phyloP scores from a whole-genome alignment of 2,329 filamentous ascomycete species.

The Pseudogymnoascus sp. region DNA sequence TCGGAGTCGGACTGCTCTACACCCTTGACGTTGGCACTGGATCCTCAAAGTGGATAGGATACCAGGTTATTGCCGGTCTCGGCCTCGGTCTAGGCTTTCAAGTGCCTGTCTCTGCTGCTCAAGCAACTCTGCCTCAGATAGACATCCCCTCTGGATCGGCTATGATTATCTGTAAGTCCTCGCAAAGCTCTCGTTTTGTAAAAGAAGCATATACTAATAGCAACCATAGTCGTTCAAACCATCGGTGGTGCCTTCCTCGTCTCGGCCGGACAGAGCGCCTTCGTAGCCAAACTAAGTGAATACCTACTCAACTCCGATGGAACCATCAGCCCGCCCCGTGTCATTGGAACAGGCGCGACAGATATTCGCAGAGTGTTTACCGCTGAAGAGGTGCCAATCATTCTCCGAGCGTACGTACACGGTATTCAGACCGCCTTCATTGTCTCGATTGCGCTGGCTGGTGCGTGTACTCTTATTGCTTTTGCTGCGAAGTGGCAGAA shows the following conservation, averaged over 20 bases:
- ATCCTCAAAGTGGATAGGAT: conserved; percentile 42
- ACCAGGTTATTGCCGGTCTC: conserved; percentile 41
- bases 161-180: conserved; percentile 35
- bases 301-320: conserved; percentile 25
- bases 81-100: conserved; percentile 40
- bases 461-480: background rate
- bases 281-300: conserved; percentile 23
- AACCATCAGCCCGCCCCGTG: conserved; percentile 22
- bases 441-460: conserved; percentile 24
- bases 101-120: conserved; percentile 43
- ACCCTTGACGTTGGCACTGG: conserved; percentile 34
- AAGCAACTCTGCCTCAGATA: conserved; percentile 40
- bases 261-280: conserved; percentile 46
- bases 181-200: background rate
- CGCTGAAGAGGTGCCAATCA: conserved; percentile 27
- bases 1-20: conserved; percentile 37
- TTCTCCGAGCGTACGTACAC: conserved; percentile 34
- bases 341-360: conserved; percentile 38
- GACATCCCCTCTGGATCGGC: conserved; percentile 49
- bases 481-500: background rate
- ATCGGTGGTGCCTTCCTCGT: conserved; percentile 52
- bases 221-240: conserved; percentile 43
- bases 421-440: conserved; percentile 21
- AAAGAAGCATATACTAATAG: background rate
- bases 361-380: conserved; percentile 30